phyloP scores from a whole-genome alignment of 192 early-diverging fungal genomes.

The Coemansia sp. region DNA sequence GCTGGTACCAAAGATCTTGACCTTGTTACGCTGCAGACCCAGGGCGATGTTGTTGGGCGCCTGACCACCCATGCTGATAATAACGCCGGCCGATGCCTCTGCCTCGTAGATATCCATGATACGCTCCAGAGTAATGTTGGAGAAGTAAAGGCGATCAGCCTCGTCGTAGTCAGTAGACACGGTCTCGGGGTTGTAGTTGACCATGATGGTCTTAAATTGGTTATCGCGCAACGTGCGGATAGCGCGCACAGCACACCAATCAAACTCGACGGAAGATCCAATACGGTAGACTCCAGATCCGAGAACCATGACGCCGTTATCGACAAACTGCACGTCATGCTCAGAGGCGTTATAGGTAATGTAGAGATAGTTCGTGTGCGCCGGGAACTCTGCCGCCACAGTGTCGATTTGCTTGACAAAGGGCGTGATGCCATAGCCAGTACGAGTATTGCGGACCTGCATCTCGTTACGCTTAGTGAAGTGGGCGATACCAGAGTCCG shows the following conservation, averaged over 20 bases:
- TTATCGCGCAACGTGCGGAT: slow-evolving; percentile 90
- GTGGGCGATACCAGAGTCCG: slow-evolving; percentile 67
- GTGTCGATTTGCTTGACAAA: slow-evolving; percentile 99
- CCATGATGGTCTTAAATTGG: slow-evolving; percentile 94
- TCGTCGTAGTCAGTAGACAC: slow-evolving; percentile 99
- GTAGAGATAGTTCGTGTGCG: slow-evolving; percentile 98
- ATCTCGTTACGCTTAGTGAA: slow-evolving; percentile 83
- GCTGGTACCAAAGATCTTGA: slow-evolving; percentile 92
- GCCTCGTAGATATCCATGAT: slow-evolving; percentile 96
- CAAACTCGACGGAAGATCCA: slow-evolving; percentile 97
- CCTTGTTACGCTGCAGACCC: slow-evolving; percentile 85
- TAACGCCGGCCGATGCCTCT: slow-evolving; percentile 83
- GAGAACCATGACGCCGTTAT: slow-evolving; percentile 95
- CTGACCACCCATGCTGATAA: slow-evolving; percentile 97
- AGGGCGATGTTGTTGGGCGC: slow-evolving; percentile 98
- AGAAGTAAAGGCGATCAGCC: slow-evolving; percentile 97
- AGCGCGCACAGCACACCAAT: slow-evolving; percentile 97
- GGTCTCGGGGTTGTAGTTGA: slow-evolving; percentile 99
- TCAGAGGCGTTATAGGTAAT: slow-evolving; percentile 95
- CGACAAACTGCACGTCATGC: slow-evolving; percentile 91
- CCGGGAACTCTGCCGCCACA: slow-evolving; percentile 98
- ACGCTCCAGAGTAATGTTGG: slow-evolving; percentile 90
- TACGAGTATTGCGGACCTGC: slow-evolving; percentile 81
- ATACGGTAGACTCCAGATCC: slow-evolving; percentile 99
- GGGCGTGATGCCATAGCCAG: slow-evolving; percentile 80